Base-by-base conservation (phyloP, 2,329 filamentous ascomycete genomes). In the Bipolaris bicolor region DNA sequence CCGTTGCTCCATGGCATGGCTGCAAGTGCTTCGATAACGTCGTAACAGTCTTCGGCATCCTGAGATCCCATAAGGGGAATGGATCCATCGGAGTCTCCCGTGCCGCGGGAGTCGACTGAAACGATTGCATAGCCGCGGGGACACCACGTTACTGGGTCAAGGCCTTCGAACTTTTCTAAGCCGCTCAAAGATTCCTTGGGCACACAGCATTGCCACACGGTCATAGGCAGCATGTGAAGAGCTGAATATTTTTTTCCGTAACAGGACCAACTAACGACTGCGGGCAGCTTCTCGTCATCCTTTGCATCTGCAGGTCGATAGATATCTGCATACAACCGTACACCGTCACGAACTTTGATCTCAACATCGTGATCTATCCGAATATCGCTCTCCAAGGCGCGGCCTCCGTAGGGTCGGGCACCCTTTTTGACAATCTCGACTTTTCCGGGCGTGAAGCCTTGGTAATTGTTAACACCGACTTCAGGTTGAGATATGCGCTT, bases 201-300 rank as follows among this genome's bases (percentile, higher is more conserved):
- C 6, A 81, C 72, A 6, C 79, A 77, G 49, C 74, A 76, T 33
- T 77, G 73, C 75, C 74, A 76, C 65, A 60, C 76, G 5, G 70
- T 73, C 66, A 77, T 79, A 1, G 75, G 68, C 3, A 79, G 66
- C 67, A 78, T 78, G 16, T 71, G 64, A 13, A 79, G 61, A 3
- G 74, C 75, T 15, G 70, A 76, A 55, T 76, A 79, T 55, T 79
- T 67, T 60, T 83, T 82, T 18, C 81, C 81, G 56, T 79, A 82
- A 13, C 74, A 76, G 6, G 73, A 76, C 78, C 78, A 83, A 47
- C 71, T 72, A 1, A 83, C 60, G 22, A 82, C 66, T 1, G 79
- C 80, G 1, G 81, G 80, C 0, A 81, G 64, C 41, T 77, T 48
- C n/a, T 65, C 65, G n/a, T 60, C 54, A 11, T 67, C 65, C n/a